Base-by-base conservation (phyloP, 169 alveolate species). In the Plasmodium falciparum region DNA sequence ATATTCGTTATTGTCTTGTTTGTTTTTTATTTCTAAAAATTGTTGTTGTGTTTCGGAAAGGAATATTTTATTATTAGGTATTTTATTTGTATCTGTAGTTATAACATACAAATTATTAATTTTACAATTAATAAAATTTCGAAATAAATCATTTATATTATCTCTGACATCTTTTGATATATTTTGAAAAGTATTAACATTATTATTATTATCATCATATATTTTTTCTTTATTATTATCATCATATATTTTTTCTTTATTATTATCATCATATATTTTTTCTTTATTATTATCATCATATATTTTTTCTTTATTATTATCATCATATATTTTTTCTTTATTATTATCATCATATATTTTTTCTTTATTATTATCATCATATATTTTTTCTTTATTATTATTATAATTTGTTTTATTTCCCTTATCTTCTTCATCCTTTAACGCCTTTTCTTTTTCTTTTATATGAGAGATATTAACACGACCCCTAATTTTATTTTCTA, bases 91-190 rank as follows among this genome's bases (percentile, higher is more conserved):
- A 2, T 78, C 89, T 13, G 78, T 76, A 33, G 54, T 54, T 26
- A 78, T 78, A 50, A 78, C 78, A 78, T 78, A 78, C 15, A 78
- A 49, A 43, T 78, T 78, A 5, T 78, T 78, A 63, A 78, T 78
- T 45, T 65, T 65, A 47, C 89, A 78, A 20, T 78, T 78, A 1
- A 78, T 49, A 66, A 78, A 78, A 26, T 78, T 67, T 2, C 89
- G 61, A 45, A 78, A 78, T 43, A 78, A 47, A 59, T 78, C 89
- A 8, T 65, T 78, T 66, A 78, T 47, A 20, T 66, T 65, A 22
- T 78, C 89, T n/a, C 76, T 26, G 6, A 67, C 47, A 9, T 78
- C 78, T 7, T 66, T 78, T 6, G 89, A 78, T n/a, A 78, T 62
- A 20, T 56, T 22, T 29, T 67, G 72, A 45, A 78, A 78, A 3